Evolutionary conservation across 2,329 filamentous ascomycete genomes (phyloP), one percentile per base, ranked within the genome.

Genomic region (Sporothrix dimorphospora): DNA sequence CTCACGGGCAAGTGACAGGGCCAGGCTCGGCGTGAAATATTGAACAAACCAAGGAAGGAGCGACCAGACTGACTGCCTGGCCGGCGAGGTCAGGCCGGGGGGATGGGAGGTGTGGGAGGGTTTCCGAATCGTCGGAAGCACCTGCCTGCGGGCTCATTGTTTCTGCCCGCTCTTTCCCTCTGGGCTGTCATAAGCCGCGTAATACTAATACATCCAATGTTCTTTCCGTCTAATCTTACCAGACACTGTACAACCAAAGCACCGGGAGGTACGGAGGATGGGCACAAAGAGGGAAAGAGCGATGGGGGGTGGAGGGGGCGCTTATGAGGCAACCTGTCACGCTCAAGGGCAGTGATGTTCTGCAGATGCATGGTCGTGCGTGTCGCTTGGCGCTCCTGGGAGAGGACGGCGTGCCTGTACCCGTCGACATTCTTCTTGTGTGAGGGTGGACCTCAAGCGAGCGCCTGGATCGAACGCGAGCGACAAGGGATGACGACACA

Each of bases 121-220:
- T 66, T 47, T 49, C 71, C 71, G 66, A 70, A 70, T 69, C 27
- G 38, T 70, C 71, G 71, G 71, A 49, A 67, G 59, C 24, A 45
- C 49, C 51, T 47, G 38, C 49, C 47, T 55, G 66, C 3, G 7
- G 45, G 38, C n/a, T 57, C 34, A 24, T 42, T 55, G 51, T 69
- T 55, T 42, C 67, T 59, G 9, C 19, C 30, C 24, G 42, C 65
- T 12, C 45, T n/a, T 67, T 67, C 27, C 42, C 63, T n/a, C 27
- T 53, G 11, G 30, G 19, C 34, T 27, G 30, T 69, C 34, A 42
- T 55, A 57, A 57, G 66, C 47, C 47, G 66, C 34, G 66, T 55
- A 19, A 55, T 42, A 69, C 49, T 27, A 27, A 53, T 51, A 67
- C 27, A 21, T 11, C 66, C 42, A 38, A 38, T 21, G 47, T 40